Base-by-base conservation (phyloP, 2,329 filamentous ascomycete species). In the Lasiodiplodia theobromae region DNA sequence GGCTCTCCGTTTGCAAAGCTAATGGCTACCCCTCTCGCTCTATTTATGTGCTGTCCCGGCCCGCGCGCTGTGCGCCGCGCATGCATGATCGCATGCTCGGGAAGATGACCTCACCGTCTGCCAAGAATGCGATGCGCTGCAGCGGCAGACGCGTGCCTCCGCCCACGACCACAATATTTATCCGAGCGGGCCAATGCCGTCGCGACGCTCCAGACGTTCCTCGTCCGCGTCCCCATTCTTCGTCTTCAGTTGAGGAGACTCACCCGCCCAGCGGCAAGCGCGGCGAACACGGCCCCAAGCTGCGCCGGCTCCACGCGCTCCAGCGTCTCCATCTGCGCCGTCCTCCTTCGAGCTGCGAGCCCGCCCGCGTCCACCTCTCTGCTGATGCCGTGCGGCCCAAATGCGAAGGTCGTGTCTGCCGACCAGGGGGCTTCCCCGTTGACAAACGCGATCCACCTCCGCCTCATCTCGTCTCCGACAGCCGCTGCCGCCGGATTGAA, bases 401-500 rank as follows among this genome's bases (percentile, higher is more conserved):
- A 83, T 0, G 77, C 81, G 69, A 79, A 82, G 23, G 74, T 71
- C 18, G 65, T 66, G 12, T 73, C 72, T 3, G 51, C 67, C 3
- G 71, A 53, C 82, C 82, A 85, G 0, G 82, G 82, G 0, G 72
- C 71, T 0, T 72, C 58, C 1, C 78, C 77, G 31, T 76, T 75
- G 0, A 82, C 69, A 65, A 84, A 85, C 2, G 38, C 51, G 18
- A 82, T 75, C 82, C 82, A 84, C 4, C 76, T 72, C 14, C 72
- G 72, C n/a, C 81, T 77, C 78, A 84, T 79, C 10, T 79, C 76
- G 31, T 72, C 63, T 0, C 80, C 77, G 14, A 80, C 75, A 0
- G 56, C 67, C 2, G 77, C 71, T 3, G 82, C 81, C 1, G 74
- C 72, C 0, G 74, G 75, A 1, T 78, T 77, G 25, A 78, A 78